Percentiles rank a stretch among this genome's conserved stretches.
phyloP scores from a whole-genome alignment of 2,329 filamentous ascomycete genomes.

The Juglanconis juglandina region DNA sequence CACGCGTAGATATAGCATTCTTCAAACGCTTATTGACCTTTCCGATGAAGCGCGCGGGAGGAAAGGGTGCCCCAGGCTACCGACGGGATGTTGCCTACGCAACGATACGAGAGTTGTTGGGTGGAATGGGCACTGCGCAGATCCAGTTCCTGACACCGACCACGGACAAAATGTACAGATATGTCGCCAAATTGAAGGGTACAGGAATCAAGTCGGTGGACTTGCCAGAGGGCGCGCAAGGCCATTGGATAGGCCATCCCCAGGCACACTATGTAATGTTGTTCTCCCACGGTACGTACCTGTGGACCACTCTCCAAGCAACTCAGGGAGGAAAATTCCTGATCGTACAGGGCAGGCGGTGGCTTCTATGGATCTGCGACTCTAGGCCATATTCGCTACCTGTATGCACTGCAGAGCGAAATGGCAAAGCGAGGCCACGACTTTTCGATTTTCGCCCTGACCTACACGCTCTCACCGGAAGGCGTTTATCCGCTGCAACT shows the following conservation, averaged over 20 bases:
- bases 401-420: conserved; percentile 20
- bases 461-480: conserved; percentile 32
- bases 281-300: conserved; percentile 24
- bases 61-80: neutral
- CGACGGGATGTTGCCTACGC: conserved; percentile 8
- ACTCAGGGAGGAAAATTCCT: no score
- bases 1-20: neutral
- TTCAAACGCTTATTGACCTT: conserved; percentile 5
- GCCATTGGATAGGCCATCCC: conserved; percentile 28
- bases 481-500: conserved; percentile 31
- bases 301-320: neutral
- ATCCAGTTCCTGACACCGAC: conserved; percentile 1
- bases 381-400: conserved; percentile 26
- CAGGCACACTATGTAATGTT: conserved; percentile 28
- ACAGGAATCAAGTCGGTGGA: neutral
- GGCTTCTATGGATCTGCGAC: conserved; percentile 23
- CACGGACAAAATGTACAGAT: conserved; percentile 1
- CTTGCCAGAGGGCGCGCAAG: neutral
- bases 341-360: conserved; percentile 13
- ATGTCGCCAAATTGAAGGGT: neutral
- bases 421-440: conserved; percentile 19
- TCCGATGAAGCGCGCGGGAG: neutral
- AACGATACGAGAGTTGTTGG: conserved; percentile 2
- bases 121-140: conserved; percentile 1
- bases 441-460: conserved; percentile 24